Base-by-base conservation (phyloP, 768 basidiomycete genomes). In the Boletus reticulatus region DNA sequence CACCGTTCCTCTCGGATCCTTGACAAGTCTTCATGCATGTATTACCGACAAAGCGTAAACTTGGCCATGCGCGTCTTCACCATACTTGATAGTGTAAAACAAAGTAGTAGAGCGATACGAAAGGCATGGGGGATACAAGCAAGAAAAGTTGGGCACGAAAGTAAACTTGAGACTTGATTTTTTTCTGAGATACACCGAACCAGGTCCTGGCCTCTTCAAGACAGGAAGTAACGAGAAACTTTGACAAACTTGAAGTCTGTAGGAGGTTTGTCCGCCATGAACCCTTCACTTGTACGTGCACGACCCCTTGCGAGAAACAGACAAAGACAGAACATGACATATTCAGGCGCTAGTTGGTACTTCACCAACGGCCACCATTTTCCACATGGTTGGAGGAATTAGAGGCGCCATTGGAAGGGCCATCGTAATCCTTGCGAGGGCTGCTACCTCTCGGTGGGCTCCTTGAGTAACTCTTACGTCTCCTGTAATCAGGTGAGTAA, bases 391-490 rank as follows among this genome's bases (percentile, higher is more conserved):
- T 68, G 64, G 72, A 48, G 61, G 66, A 52, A 54, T 60, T 49
- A 64, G 58, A 53, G 62, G 56, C 80, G 67, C 59, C 80, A 65
- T 59, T 70, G 62, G 67, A 72, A 63, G 75, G 78, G 19, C 72
- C 78, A 50, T 82, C 79, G 57, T 62, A 80, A 32, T 82, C 82
- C 61, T 80, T 67, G 49, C 73, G 69, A 60, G 80, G 81, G 69
- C 79, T 81, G 68, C 85, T 83, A 50, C 87, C 89, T 62, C 88
- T 78, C 50, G 88, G 89, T 22, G 90, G 91, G 74, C 87, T 90
- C 67, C 87, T 80, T 51, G 87, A 89, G 61, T 89, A 87, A 73
- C 88, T 90, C 70, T 82, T 79, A 52, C 90, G 86, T 68, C 80
- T 81, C 63, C 87, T 80, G 61, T 88, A 84, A 62, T 89, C 88